A percentile compares a stretch with the other conserved stretches of the same genome.
phyloP scores from a whole-genome alignment of 1,284 basidiomycete species.

The Hymenochaete sp. region DNA sequence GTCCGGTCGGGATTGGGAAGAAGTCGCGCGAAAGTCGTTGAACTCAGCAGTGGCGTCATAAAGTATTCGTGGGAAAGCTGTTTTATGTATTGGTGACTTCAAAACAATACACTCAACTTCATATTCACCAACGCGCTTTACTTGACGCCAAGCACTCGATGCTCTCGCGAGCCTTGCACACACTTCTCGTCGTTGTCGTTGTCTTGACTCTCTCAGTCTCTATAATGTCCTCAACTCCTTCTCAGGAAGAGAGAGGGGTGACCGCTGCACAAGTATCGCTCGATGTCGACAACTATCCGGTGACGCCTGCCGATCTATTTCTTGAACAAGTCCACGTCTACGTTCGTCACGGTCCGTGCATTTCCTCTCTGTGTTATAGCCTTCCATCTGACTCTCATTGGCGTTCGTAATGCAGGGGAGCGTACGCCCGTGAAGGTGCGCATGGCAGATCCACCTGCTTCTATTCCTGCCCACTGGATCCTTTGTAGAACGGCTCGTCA shows the following conservation, averaged over 20 bases:
- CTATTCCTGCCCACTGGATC: slow-evolving; percentile 61
- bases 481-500: slow-evolving; percentile 53
- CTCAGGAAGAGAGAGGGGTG: neutral
- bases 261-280: slow-evolving; percentile 37
- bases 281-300: slow-evolving; percentile 52
- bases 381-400: neutral
- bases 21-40: slow-evolving; percentile 28
- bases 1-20: neutral
- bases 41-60: slow-evolving; percentile 23
- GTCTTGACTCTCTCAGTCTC: too few relatives aligned
- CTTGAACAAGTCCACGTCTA: slow-evolving; percentile 69
- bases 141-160: too few relatives aligned
- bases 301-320: slow-evolving; percentile 44
- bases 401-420: slow-evolving; percentile 42
- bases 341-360: slow-evolving; percentile 60
- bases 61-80: slow-evolving; percentile 6
- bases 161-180: neutral
- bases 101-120: too few relatives aligned
- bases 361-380: neutral
- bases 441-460: slow-evolving; percentile 50
- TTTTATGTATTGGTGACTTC: neutral
- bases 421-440: slow-evolving; percentile 63
- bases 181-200: neutral
- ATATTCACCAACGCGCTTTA: too few relatives aligned
- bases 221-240: neutral